phyloP scores from a whole-genome alignment of 129 eudicot genomes.

The Tagetes erecta region DNA sequence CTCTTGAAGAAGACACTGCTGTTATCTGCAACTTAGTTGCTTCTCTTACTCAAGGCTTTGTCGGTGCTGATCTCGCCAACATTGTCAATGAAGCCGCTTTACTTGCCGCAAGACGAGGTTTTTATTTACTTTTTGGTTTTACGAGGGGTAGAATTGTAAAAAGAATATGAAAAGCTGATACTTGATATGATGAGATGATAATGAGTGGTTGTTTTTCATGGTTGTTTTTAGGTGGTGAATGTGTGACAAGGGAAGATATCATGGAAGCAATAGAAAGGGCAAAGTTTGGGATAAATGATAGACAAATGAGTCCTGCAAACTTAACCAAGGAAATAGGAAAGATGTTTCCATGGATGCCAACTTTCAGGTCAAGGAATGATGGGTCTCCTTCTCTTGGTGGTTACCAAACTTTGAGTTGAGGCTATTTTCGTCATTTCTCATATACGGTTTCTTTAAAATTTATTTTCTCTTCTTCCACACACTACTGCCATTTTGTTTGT shows the following conservation, averaged over 20 bases:
- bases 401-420: slow-evolving; percentile 79
- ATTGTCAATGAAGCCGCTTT: slow-evolving; percentile 92
- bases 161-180: not conserved
- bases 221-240: slow-evolving; percentile 63
- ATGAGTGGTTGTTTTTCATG: slow-evolving; percentile 12
- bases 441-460: not conserved
- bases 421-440: not conserved
- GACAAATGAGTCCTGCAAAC: slow-evolving; percentile 45
- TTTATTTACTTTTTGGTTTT: not conserved
- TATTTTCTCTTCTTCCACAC: not conserved
- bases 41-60: slow-evolving; percentile 88
- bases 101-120: slow-evolving; percentile 96
- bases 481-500: not conserved
- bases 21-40: slow-evolving; percentile 81
- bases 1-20: slow-evolving; percentile 71
- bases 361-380: slow-evolving; percentile 52
- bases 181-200: slow-evolving; percentile 14
- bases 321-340: slow-evolving; percentile 78
- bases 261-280: slow-evolving; percentile 99
- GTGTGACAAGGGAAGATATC: slow-evolving; percentile 89
- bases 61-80: slow-evolving; percentile 98
- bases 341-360: slow-evolving; percentile 93
- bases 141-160: not conserved
- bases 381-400: slow-evolving; percentile 58
- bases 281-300: slow-evolving; percentile 87